Conservation (phyloP, 371 early-diverging fungal species). For the Mucor plumbeus region DNA sequence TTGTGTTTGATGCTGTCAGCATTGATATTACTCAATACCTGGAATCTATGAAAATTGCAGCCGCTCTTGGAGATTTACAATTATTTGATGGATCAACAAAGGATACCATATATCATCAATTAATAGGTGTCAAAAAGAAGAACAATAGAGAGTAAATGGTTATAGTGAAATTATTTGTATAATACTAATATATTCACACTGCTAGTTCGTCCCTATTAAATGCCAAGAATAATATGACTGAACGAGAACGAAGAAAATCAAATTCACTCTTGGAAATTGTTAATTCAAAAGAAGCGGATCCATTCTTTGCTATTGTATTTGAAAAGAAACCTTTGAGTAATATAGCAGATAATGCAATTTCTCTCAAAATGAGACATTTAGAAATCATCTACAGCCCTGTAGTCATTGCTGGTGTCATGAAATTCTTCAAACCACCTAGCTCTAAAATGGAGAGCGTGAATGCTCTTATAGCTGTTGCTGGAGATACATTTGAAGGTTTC, state of each 20-base stretch:
- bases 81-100: conserved; percentile 46
- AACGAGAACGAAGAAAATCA: conserved; percentile 18
- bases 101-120: conserved; percentile 46
- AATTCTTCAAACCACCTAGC: conserved; percentile 77
- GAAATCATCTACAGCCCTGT: conserved; percentile 80
- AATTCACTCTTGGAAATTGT: neutral
- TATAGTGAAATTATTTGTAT: neutral
- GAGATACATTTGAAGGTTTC: conserved; percentile 74
- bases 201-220: conserved; percentile 21
- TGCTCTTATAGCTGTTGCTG: conserved; percentile 70
- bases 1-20: conserved; percentile 72
- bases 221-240: conserved; percentile 11
- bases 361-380: conserved; percentile 76
- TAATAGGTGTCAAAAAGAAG: conserved; percentile 48
- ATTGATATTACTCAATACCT: conserved; percentile 42
- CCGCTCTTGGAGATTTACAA: conserved; percentile 49
- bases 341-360: conserved; percentile 77
- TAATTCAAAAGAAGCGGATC: conserved; percentile 23
- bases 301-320: conserved; percentile 74
- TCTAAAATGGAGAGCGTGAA: conserved; percentile 64
- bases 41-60: conserved; percentile 40
- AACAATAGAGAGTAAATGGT: conserved; percentile 25
- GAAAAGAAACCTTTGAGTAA: conserved; percentile 76
- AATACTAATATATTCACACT: neutral
- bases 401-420: conserved; percentile 64